phyloP scores from a whole-genome alignment of 441 rosid genomes.

The Adansonia madagascariensis region DNA sequence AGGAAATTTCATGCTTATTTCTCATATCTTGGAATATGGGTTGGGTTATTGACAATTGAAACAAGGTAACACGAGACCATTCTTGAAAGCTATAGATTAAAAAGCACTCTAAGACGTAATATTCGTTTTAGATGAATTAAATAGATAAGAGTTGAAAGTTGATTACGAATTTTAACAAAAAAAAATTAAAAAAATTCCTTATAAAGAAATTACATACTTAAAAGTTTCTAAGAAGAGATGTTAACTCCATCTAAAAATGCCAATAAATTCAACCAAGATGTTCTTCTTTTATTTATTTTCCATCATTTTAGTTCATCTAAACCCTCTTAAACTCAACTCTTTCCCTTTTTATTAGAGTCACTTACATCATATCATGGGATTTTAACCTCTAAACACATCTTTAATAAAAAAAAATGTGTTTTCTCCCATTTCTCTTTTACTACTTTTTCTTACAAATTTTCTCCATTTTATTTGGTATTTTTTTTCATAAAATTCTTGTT shows the following conservation, averaged over 20 bases:
- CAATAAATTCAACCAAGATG: neutral
- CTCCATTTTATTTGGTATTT: neutral
- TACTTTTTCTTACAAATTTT: neutral
- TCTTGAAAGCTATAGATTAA: too few species aligned
- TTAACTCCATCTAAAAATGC: neutral
- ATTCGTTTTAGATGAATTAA: too few species aligned
- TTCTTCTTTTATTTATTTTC: neutral
- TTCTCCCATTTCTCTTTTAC: neutral
- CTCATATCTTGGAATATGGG: neutral
- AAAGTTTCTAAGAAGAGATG: neutral
- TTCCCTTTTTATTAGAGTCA: neutral
- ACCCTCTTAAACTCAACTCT: neutral
- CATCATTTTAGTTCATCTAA: slow-evolving; percentile 1
- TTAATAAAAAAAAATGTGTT: too few species aligned
- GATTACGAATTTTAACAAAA: too few species aligned
- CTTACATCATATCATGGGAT: neutral
- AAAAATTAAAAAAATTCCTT: neutral
- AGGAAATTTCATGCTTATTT: neutral
- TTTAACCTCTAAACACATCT: neutral
- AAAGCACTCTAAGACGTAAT: too few species aligned
- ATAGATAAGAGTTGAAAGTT: too few species aligned
- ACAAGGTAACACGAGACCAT: too few species aligned
- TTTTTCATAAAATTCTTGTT: neutral
- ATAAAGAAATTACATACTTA: neutral
- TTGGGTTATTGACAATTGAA: neutral